A percentile compares a stretch with the other conserved stretches of the same genome.
Conservation (phyloP, 805 yeast genomes). For the Ogataea saltuana region DNA sequence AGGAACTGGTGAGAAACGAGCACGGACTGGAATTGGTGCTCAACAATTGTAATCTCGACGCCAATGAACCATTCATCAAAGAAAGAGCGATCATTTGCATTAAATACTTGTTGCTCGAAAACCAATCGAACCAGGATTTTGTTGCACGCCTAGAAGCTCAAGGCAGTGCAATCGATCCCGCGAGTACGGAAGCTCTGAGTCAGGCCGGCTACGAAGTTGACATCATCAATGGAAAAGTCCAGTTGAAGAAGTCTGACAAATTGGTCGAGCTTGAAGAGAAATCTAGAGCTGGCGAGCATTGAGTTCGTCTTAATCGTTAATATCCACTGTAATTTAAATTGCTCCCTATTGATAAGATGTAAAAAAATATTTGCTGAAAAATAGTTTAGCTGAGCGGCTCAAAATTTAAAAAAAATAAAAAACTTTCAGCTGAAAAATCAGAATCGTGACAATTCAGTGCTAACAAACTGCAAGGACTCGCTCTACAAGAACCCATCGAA, state of each 20-base stretch:
- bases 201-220: slow-evolving; percentile 80
- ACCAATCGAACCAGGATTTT: slow-evolving; percentile 70
- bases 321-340: too few species aligned
- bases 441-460: too few species aligned
- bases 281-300: neutral
- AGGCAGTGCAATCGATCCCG: slow-evolving; percentile 57
- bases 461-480: neutral
- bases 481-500: neutral
- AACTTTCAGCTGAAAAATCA: slow-evolving; percentile 1
- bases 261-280: slow-evolving; percentile 19
- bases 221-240: slow-evolving; percentile 69
- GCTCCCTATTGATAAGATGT: too few species aligned
- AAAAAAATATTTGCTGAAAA: slow-evolving; percentile 3
- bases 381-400: too few species aligned
- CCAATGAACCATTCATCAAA: slow-evolving; percentile 82
- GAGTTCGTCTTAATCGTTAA: too few species aligned
- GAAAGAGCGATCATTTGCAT: slow-evolving; percentile 83
- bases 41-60: slow-evolving; percentile 83
- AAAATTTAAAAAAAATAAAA: neutral
- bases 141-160: slow-evolving; percentile 78
- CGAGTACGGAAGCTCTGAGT: slow-evolving; percentile 43
- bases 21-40: slow-evolving; percentile 73
- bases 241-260: slow-evolving; percentile 40
- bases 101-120: slow-evolving; percentile 63
- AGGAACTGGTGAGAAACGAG: slow-evolving; percentile 62